phyloP scores from a whole-genome alignment of 331 rosid species.

The Pyracantha coccinea region DNA sequence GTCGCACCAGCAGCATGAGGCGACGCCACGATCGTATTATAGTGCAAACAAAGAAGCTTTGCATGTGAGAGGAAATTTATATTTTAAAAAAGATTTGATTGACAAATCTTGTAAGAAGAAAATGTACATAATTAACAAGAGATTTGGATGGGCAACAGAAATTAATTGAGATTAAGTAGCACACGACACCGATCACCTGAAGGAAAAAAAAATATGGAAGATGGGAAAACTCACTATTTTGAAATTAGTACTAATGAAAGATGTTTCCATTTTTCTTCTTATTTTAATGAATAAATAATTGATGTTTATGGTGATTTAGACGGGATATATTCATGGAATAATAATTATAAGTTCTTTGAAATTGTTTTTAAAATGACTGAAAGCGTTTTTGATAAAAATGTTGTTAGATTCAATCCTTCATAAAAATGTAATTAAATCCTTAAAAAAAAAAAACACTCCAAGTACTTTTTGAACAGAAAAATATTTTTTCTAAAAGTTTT shows the following conservation, averaged over 20 bases:
- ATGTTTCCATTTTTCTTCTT: no score
- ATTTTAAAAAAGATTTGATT: not conserved
- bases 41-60: not conserved
- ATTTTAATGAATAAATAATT: no score
- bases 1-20: not conserved
- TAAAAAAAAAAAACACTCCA: no score
- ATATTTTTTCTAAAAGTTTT: no score
- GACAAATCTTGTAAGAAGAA: not conserved
- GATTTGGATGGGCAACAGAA: not conserved
- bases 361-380: fast-evolving
- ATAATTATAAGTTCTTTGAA: no score
- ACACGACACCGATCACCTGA: not conserved
- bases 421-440: no score
- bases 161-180: not conserved
- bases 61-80: not conserved
- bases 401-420: no score
- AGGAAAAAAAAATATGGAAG: not conserved
- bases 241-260: no score
- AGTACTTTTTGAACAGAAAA: no score
- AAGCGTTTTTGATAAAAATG: fast-evolving
- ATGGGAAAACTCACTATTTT: not conserved
- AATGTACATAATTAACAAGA: not conserved
- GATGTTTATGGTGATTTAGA: not conserved
- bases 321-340: no score
- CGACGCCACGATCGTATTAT: not conserved